A percentile compares a stretch with the other conserved stretches of the same genome.
Conservation (phyloP, 768 basidiomycete species). For the Xerocomellus intermedius region DNA sequence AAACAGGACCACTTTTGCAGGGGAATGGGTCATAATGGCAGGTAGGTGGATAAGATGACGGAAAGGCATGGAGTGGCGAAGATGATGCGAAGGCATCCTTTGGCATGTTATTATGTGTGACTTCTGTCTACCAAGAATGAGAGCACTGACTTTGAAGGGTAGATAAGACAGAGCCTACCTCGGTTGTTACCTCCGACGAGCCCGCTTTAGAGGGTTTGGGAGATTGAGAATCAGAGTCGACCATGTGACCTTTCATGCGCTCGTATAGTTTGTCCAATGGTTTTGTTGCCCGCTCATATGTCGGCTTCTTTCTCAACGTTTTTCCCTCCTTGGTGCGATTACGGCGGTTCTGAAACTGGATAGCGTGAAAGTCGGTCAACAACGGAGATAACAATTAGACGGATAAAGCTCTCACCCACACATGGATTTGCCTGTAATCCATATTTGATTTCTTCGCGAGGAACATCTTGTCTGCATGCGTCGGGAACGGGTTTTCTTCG, state of each 20-base stretch:
- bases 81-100: not conserved
- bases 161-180: not conserved
- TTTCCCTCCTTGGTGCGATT: constrained; percentile 3
- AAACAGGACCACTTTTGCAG: constrained; percentile 2
- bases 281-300: not conserved
- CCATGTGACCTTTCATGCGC: not conserved
- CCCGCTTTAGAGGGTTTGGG: rapidly evolving
- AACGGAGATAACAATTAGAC: rapidly evolving
- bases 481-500: constrained; percentile 8
- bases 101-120: rapidly evolving
- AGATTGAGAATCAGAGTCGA: not conserved
- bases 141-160: not conserved
- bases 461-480: constrained; percentile 11
- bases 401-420: constrained; percentile 4
- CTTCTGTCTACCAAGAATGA: not conserved
- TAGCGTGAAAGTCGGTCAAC: not conserved
- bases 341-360: constrained; percentile 16
- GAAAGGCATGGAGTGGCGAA: constrained; percentile 19
- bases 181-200: not conserved
- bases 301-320: not conserved
- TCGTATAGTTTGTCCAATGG: not conserved
- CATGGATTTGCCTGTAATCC: constrained; percentile 17
- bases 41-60: constrained; percentile 10
- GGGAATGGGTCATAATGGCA: constrained; percentile 21
- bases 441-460: constrained; percentile 10